A percentile compares a stretch with the other conserved stretches of the same genome.
These are phyloP conservation scores for Penicillium vulpinum DNA, from an alignment of 2,329 filamentous ascomycete species.

Conservation along the genomic window DNA sequence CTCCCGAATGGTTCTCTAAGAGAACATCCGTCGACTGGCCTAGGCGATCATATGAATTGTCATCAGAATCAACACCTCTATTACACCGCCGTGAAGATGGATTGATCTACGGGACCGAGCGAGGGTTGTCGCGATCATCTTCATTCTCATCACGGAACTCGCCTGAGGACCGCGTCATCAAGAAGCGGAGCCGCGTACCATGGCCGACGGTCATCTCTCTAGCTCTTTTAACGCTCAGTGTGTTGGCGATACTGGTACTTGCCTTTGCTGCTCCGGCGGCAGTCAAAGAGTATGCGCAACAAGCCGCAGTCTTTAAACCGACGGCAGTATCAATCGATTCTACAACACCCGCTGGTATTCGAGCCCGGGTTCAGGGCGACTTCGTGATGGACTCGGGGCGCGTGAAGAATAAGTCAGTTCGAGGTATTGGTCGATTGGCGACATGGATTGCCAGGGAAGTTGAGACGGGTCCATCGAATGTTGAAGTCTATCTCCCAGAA, in stretches of 20 bases:
- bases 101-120: slow-evolving; percentile 32
- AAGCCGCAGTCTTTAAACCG: slow-evolving; percentile 78
- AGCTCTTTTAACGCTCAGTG: slow-evolving; percentile 60
- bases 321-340: slow-evolving; percentile 82
- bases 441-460: slow-evolving; percentile 79
- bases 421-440: slow-evolving; percentile 72
- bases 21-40: slow-evolving; percentile 19
- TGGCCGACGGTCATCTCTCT: slow-evolving; percentile 82
- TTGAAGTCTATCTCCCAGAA: slow-evolving; percentile 78
- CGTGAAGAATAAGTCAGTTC: slow-evolving; percentile 69
- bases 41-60: slow-evolving; percentile 33
- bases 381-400: slow-evolving; percentile 77
- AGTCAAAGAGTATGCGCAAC: slow-evolving; percentile 81
- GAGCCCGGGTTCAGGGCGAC: slow-evolving; percentile 76
- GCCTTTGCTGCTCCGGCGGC: slow-evolving; percentile 79
- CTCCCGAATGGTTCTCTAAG: slow-evolving; percentile 18
- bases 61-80: slow-evolving; percentile 47
- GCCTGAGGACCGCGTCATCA: slow-evolving; percentile 16
- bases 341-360: slow-evolving; percentile 75
- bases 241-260: slow-evolving; percentile 69
- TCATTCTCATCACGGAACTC: slow-evolving; percentile 25
- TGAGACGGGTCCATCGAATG: slow-evolving; percentile 69
- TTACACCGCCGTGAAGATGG: slow-evolving; percentile 39
- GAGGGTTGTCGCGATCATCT: slow-evolving; percentile 17
- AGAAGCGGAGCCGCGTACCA: slow-evolving; percentile 44